Evolutionary conservation across 1,284 basidiomycete species (phyloP).

Genomic region (Mycena sp.): DNA sequence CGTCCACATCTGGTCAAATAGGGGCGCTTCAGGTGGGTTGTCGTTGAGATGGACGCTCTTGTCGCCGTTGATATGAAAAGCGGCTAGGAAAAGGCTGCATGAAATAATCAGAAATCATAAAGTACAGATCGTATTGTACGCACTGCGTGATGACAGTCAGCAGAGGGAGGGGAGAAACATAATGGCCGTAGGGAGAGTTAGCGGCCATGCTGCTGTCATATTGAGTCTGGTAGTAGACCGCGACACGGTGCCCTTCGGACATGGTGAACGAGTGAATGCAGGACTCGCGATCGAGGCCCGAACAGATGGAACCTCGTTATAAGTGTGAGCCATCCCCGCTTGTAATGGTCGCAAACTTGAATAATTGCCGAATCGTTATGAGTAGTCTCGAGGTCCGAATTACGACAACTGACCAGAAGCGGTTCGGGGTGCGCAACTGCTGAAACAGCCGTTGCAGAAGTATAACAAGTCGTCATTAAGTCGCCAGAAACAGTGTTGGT

Average conservation of each 20-base stretch:
- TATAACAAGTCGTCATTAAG: too few relatives aligned
- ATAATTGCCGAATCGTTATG: too few relatives aligned
- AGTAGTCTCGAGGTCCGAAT: too few relatives aligned
- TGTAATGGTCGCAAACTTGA: too few relatives aligned
- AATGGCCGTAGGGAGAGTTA: conserved; percentile 25
- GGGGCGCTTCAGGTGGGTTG: conserved; percentile 19
- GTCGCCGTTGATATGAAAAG: conserved; percentile 35
- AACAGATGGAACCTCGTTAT: too few relatives aligned
- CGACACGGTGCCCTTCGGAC: conserved; percentile 32
- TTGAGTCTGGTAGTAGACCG: conserved; percentile 37
- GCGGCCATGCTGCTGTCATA: conserved; percentile 22
- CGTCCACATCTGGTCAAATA: conserved; percentile 34
- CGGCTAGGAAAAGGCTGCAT: conserved; percentile 32
- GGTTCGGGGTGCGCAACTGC: too few relatives aligned
- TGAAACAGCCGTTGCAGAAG: too few relatives aligned
- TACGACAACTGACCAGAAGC: too few relatives aligned
- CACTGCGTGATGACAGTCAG: conserved; percentile 32
- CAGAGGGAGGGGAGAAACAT: conserved; percentile 35
- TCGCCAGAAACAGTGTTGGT: too few relatives aligned
- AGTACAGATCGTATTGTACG: neutral
- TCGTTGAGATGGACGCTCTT: conserved; percentile 25
- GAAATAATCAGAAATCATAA: neutral
- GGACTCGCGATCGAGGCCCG: too few relatives aligned
- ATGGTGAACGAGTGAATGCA: conserved; percentile 1
- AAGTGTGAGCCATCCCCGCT: too few relatives aligned